Conservation (phyloP, 1,284 basidiomycete genomes). For the Moniliophthora roreri region DNA sequence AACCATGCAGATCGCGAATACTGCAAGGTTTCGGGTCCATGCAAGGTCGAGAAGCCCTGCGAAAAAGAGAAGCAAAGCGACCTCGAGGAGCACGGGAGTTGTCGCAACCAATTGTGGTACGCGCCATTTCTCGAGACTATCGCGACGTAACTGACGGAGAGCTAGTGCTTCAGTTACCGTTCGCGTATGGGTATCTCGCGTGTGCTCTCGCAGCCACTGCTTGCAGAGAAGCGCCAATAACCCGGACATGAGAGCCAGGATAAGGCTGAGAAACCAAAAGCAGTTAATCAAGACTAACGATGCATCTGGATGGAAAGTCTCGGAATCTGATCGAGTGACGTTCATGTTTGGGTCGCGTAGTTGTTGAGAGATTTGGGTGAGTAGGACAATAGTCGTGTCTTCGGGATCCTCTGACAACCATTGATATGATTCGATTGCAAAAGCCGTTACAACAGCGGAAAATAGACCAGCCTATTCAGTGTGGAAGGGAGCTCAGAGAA, state of each 20-base stretch:
- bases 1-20: neutral
- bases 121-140: neutral
- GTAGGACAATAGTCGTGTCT: too few species aligned
- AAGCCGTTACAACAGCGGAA: too few species aligned
- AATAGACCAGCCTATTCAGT: too few species aligned
- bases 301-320: neutral
- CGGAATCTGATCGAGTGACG: neutral
- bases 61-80: constrained; percentile 6
- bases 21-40: neutral
- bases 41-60: constrained; percentile 4
- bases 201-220: constrained; percentile 12
- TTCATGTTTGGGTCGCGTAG: too few species aligned
- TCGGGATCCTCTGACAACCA: too few species aligned
- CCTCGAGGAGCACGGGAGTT: constrained; percentile 2
- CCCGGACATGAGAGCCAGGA: constrained; percentile 2
- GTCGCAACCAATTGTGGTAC: neutral
- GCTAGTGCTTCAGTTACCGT: neutral
- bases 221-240: constrained; percentile 8
- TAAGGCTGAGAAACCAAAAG: constrained; percentile 10
- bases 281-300: neutral
- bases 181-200: constrained; percentile 1
- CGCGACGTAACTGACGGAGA: neutral
- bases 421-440: too few species aligned
- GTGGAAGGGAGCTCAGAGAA: too few species aligned
- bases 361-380: too few species aligned